Evolutionary conservation across 2,329 filamentous ascomycete species (phyloP).

Genomic region (Xylariaceae sp.): DNA sequence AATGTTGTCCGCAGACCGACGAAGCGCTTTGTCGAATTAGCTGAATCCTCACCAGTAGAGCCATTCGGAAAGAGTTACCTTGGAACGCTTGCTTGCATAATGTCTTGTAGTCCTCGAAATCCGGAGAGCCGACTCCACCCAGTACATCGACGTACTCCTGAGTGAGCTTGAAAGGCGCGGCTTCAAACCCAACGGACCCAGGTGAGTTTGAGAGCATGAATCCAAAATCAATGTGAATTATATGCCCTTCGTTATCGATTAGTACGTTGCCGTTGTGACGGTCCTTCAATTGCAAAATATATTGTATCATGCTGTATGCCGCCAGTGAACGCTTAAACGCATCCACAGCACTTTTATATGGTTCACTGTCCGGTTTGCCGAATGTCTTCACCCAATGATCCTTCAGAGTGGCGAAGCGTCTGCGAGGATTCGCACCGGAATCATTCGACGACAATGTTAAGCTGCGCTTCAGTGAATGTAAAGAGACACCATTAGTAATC

Average conservation of each 20-base stretch:
- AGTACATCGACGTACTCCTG: slow-evolving; percentile 86
- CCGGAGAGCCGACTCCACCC: slow-evolving; percentile 72
- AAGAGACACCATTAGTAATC: slow-evolving; percentile 86
- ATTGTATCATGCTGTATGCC: slow-evolving; percentile 85
- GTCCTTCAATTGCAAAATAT: slow-evolving; percentile 84
- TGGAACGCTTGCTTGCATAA: slow-evolving; percentile 86
- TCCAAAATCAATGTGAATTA: slow-evolving; percentile 88
- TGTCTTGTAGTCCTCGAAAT: slow-evolving; percentile 78
- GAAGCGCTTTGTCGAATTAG: slow-evolving; percentile 61
- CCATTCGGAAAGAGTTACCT: slow-evolving; percentile 52
- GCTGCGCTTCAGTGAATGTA: slow-evolving; percentile 84
- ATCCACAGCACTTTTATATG: slow-evolving; percentile 74
- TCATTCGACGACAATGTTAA: slow-evolving; percentile 78
- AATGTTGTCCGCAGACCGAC: slow-evolving; percentile 79
- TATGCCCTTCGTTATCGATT: slow-evolving; percentile 84
- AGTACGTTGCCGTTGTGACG: slow-evolving; percentile 87
- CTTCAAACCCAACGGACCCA: slow-evolving; percentile 84
- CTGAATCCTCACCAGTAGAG: background rate
- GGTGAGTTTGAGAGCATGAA: slow-evolving; percentile 91
- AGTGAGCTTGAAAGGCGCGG: slow-evolving; percentile 85
- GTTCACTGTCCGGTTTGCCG: slow-evolving; percentile 71
- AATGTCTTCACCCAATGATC: slow-evolving; percentile 86
- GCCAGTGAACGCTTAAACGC: slow-evolving; percentile 84
- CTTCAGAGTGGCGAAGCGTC: slow-evolving; percentile 78
- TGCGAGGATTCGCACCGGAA: slow-evolving; percentile 73